Percentiles rank a stretch among this genome's conserved stretches.
Conservation (phyloP, 305 asterid genomes). For the Stenogyne calaminthoides region DNA sequence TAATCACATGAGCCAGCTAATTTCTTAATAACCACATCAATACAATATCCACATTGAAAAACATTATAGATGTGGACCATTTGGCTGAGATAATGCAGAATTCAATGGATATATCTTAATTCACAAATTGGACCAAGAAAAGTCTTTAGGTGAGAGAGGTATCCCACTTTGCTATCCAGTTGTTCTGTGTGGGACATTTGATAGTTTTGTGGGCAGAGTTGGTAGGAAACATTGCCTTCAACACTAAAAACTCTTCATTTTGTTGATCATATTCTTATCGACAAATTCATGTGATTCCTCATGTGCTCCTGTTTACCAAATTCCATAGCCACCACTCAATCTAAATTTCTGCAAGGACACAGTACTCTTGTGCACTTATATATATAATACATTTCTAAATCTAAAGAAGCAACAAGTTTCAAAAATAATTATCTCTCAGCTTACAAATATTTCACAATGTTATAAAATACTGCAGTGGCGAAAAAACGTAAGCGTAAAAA, state of each 20-base stretch:
- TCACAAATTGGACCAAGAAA: too few species aligned
- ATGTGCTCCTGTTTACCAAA: background rate
- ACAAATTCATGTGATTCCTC: slow-evolving; percentile 1
- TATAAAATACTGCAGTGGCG: too few species aligned
- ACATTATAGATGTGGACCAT: background rate
- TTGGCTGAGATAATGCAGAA: background rate
- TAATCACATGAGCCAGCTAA: background rate
- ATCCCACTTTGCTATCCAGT: too few species aligned
- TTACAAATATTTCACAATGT: background rate
- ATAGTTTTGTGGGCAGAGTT: background rate
- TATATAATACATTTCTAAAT: background rate
- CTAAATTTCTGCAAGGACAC: too few species aligned
- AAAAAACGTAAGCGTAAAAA: too few species aligned
- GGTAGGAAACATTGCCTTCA: slow-evolving; percentile 1
- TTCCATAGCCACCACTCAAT: background rate
- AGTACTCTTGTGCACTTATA: background rate
- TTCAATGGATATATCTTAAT: too few species aligned
- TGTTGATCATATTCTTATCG: background rate
- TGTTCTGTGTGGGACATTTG: too few species aligned
- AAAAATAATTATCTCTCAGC: background rate
- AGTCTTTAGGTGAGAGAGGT: too few species aligned
- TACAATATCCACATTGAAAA: background rate
- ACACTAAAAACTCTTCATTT: background rate
- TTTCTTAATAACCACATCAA: background rate
- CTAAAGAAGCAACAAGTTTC: background rate